phyloP scores from a whole-genome alignment of 129 eudicot species.

The Silybum marianum region DNA sequence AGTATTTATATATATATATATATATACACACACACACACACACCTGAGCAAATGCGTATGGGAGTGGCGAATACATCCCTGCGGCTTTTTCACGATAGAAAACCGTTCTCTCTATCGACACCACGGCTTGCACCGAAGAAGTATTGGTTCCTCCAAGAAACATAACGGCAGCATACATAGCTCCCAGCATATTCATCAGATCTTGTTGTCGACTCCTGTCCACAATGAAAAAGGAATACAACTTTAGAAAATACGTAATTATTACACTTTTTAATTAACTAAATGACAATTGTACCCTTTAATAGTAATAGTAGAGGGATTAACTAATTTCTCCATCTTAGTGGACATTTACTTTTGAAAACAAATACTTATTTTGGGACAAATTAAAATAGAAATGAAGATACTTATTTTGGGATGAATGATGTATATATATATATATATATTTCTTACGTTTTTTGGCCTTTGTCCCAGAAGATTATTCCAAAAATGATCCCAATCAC shows the following conservation, averaged over 20 bases:
- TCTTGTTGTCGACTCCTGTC: slow-evolving; percentile 57
- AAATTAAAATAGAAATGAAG: neutral
- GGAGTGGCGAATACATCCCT: slow-evolving; percentile 63
- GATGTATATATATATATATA: too few species aligned
- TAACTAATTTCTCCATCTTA: neutral
- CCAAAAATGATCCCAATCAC: slow-evolving; percentile 51
- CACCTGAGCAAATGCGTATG: slow-evolving; percentile 68
- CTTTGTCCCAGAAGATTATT: slow-evolving; percentile 57
- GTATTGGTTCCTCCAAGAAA: slow-evolving; percentile 68
- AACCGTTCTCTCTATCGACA: slow-evolving; percentile 49
- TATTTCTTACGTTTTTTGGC: slow-evolving; percentile 48
- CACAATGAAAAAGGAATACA: neutral
- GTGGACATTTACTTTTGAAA: too few species aligned
- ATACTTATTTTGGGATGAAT: neutral
- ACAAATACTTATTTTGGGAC: neutral
- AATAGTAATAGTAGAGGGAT: neutral
- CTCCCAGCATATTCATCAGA: slow-evolving; percentile 47
- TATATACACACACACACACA: too few species aligned
- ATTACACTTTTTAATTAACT: neutral
- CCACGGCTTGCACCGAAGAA: slow-evolving; percentile 47
- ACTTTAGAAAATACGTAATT: neutral
- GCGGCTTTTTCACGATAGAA: slow-evolving; percentile 66
- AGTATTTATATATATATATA: neutral
- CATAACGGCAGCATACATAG: slow-evolving; percentile 58
- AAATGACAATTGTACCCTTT: neutral